Evolutionary conservation across 257 asterid species (phyloP).

Genomic region (Salvia rosmarinus): DNA sequence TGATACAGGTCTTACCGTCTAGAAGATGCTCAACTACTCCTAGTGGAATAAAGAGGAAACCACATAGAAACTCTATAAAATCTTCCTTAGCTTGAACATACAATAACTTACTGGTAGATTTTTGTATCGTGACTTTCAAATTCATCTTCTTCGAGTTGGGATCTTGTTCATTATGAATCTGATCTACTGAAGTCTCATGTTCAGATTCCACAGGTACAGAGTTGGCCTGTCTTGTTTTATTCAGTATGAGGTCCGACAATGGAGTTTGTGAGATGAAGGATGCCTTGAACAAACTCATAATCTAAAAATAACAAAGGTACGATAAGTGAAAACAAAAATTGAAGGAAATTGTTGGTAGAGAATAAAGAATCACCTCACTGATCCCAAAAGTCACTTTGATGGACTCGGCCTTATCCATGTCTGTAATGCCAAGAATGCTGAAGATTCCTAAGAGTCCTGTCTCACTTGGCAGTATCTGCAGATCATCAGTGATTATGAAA

Average conservation of each 20-base stretch:
- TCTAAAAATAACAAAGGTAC: neutral
- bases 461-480: neutral
- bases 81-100: constrained; percentile 19
- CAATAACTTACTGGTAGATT: constrained; percentile 31
- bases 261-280: constrained; percentile 31
- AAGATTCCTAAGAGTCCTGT: neutral
- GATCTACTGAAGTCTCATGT: no score
- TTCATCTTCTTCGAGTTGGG: neutral
- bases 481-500: constrained; percentile 25
- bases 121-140: constrained; percentile 27
- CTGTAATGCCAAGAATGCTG: neutral
- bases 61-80: constrained; percentile 27
- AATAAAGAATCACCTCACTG: neutral
- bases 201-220: neutral
- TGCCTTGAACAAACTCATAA: constrained; percentile 26
- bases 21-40: constrained; percentile 20
- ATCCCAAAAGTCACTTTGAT: neutral
- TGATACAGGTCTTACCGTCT: neutral
- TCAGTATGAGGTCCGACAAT: constrained; percentile 22
- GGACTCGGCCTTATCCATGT: neutral
- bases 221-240: no score
- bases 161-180: neutral
- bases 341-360: neutral
- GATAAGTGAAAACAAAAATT: neutral
- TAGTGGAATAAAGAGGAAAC: constrained; percentile 27